Evolutionary conservation across 202 grass and related monocot genomes (phyloP), one percentile per base, ranked within the genome.

Genomic region (Zoysia matrella): DNA sequence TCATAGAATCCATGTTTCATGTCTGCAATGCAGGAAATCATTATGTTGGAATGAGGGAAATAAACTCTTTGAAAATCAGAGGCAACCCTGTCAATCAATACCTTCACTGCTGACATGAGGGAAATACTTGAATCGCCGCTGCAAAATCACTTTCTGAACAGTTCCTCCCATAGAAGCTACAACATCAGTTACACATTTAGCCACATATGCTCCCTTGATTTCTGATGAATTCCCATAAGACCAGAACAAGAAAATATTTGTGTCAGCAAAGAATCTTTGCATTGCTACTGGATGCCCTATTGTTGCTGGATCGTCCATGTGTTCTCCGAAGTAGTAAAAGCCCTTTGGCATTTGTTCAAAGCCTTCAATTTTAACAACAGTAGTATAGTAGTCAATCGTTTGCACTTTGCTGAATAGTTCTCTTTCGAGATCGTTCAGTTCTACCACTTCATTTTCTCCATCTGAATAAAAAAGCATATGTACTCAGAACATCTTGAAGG

Each of bases 291-390:
- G 91, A 65, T 86, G 55, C 15, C 91, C 91, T 74, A 90, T 80
- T 65, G 88, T 90, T 53, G 79, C 22, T 69, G 91, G 91, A 90
- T 93, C 88, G 65, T 90, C 91, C 75, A 93, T 88, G 72, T 86
- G 87, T 75, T 93, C 88, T 68, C 85, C 85, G 54, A 93, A 93
- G 88, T 93, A 93, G 74, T 88, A 93, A 86, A 93, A 93, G 3
- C 88, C 91, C 80, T 83, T 82, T 77, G 91, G 76, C 56, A 93
- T 86, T 16, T 90, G 79, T 52, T 90, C 82, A 54, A 93, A 93
- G 81, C 91, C 91, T 76, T 86, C 82, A 45, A 90, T 77, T 75
- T 88, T 88, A 61, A 88, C 71, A 80, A 93, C 82, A 62, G 91
- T 93, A 12, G 91, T 90, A 82, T 90, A 90, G 61, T 93, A 93